Evolutionary conservation across 768 basidiomycete species (phyloP).

Genomic region (Kockovaella imperatae): DNA sequence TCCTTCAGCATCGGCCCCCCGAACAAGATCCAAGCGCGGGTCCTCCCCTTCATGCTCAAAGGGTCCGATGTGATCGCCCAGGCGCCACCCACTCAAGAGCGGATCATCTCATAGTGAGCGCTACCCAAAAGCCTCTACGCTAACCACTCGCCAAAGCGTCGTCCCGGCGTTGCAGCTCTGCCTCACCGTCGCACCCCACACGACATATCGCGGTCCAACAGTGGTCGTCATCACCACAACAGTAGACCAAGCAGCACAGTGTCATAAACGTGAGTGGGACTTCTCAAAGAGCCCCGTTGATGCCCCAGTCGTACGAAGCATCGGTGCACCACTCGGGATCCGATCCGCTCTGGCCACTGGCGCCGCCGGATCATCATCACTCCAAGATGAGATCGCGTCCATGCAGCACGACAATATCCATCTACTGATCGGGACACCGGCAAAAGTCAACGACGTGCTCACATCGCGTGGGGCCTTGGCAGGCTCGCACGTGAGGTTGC

Average conservation of each 20-base stretch:
- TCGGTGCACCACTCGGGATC: constrained; percentile 88
- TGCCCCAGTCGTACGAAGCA: constrained; percentile 54
- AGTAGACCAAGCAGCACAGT: constrained; percentile 96
- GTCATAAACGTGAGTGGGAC: constrained; percentile 46
- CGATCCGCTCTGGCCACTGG: constrained; percentile 77
- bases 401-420: constrained; percentile 90
- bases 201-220: constrained; percentile 64
- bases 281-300: background rate
- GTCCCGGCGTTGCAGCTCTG: constrained; percentile 48
- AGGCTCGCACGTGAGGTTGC: constrained; percentile 80
- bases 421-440: constrained; percentile 93
- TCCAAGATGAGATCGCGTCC: constrained; percentile 67
- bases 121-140: background rate
- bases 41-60: constrained; percentile 80
- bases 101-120: constrained; percentile 78
- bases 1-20: constrained; percentile 80
- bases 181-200: constrained; percentile 48
- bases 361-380: constrained; percentile 55
- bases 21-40: constrained; percentile 96
- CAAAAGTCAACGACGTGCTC: constrained; percentile 88
- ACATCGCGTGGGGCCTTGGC: constrained; percentile 65
- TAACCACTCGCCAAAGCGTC: constrained; percentile 25
- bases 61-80: constrained; percentile 97
- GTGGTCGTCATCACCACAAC: constrained; percentile 95
- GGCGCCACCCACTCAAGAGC: constrained; percentile 95